Evolutionary conservation across 2,329 filamentous ascomycete genomes (phyloP), one percentile per base, ranked within the genome.

Genomic region (Cryoendolithus antarcticus): DNA sequence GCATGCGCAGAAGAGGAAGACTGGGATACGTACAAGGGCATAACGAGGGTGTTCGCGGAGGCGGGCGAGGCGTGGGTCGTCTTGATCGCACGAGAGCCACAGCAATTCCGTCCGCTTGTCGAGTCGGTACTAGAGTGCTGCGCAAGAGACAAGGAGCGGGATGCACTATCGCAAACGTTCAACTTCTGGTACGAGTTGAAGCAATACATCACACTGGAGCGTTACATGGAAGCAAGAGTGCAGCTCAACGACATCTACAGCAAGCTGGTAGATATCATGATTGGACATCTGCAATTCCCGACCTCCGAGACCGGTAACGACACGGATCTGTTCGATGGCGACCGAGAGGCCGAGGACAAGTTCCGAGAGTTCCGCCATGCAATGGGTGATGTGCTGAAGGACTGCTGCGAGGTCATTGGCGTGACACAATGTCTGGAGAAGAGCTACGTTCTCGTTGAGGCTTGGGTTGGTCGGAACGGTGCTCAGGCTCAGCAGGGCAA

Each of bases 121-220:
- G 86, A 95, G 53, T 78, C 82, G 5, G 78, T 98, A 10, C 71
- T 96, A n/a, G 88, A 96, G 63, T 94, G 86, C 55, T 88, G 85
- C 44, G 76, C 82, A 8, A 75, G 82, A 49, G 91, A 98, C 60
- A 79, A 78, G 57, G 89, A 95, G 39, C 77, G 82, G 45, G 91
- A 98, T 49, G 86, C 88, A 4, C 86, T 98, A 46, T 84, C 86
- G 39, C 78, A 91, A 53, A 98, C 93, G 0, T 98, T 98, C 63
- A 78, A 77, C 49, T 96, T 98, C 65, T 98, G 91, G 91, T 96
- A 93, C 58, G 91, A 98, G 57, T 72, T 98, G 34, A 98, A 98
- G 68, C 86, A 95, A 59, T 95, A 93, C 58, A 71, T 98, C 35
- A 86, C 88, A 2, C 63, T 98, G 38, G 89, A 96, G 29, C 81